Base-by-base conservation (phyloP, 176 grass and related monocot species). In the Echinochloa phyllopogon region DNA sequence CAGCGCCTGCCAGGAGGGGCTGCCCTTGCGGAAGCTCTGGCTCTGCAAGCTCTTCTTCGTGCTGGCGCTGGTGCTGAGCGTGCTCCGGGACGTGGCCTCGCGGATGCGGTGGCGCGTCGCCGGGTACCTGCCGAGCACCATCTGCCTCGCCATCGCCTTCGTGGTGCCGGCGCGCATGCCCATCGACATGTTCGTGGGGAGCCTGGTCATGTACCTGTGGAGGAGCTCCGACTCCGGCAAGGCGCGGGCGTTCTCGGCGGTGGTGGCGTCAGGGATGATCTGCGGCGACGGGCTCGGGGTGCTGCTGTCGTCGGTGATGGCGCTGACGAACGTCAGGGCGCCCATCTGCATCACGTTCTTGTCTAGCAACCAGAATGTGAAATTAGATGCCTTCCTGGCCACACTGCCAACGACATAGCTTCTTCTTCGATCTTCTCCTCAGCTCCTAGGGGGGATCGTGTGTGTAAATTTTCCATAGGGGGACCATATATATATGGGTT, bases 271-370 rank as follows among this genome's bases (percentile, higher is more conserved):
- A 0, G 93, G 84, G 25, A 41, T 94, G 44, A 88, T 94, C 21
- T 94, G 93, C 53, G 87, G 87, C 0, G 90, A 94, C 1, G 87
- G 90, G 11, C 39, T 94, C 7, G 90, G 90, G 44, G 83, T 85
- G 52, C 66, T 92, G 8, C 27, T 86, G 27, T 65, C 76, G 7
- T 87, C 86, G 4, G 18, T 85, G 75, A 59, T 92, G 15, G 56
- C 76, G 40, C 84, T 92, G 1, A 71, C 77, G 37, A 15, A 72
- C 29, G 87, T 69, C 0, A 87, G 15, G 37, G 65, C 87, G 17
- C 84, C 93, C 8, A 86, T 92, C 39, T 94, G 90, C 82, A 92
- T 92, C 77, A 90, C 81, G 82, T 94, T 94, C 61, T 27, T 94
- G 78, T 90, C 93, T 18, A 57, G 82, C n/a, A 68, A 2, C 21